Evolutionary conservation across 495 filamentous ascomycete species (phyloP), one percentile per base, ranked within the genome.

Genomic region (Aspergillus homomorphus): DNA sequence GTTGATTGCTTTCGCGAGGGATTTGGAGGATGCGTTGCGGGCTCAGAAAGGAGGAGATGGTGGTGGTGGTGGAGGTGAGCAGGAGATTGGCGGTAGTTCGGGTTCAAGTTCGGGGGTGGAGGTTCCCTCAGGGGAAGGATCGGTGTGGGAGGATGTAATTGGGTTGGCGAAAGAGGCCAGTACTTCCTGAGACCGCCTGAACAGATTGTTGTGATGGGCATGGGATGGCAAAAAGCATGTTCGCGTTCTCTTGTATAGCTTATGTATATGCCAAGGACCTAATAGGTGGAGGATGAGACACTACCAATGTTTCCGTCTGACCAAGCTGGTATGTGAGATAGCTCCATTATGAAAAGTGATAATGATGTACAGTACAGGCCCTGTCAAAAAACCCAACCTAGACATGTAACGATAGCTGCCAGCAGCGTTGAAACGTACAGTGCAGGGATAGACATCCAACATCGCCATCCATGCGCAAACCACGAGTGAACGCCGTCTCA

Each of bases 1-100:
- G 42, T 69, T 96, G 68, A 73, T 97, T 49, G 82, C 74, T 52
- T 92, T 87, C 75, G 91, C 89, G 51, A 81, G 80, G 56, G 86
- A 89, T 65, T 80, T 77, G 0, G 90, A 96, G 75, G 65, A 73
- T 58, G 74, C 74, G 61, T 48, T 72, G 22, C n/a, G n/a, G n/a
- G n/a, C n/a, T n/a, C n/a, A n/a, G n/a, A n/a, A n/a, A n/a, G 51
- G 67, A 45, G 66, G 54, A 51, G 54, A 57, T 42, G 44, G 53
- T 0, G 30, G 57, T 1, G 33, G n/a, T 24, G 41, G 58, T 19
- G 48, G 19, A 0, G 52, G 19, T 50, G 54, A 45, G 8, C 55
- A 57, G 16, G 15, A 0, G 55, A 57, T n/a, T n/a, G n/a, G n/a
- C n/a, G n/a, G n/a, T n/a, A n/a, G n/a, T n/a, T n/a, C n/a, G n/a